Evolutionary conservation across 208 protist genomes (phyloP), one percentile per base, ranked within the genome.

Genomic region (Blechomonas ayalai): DNA sequence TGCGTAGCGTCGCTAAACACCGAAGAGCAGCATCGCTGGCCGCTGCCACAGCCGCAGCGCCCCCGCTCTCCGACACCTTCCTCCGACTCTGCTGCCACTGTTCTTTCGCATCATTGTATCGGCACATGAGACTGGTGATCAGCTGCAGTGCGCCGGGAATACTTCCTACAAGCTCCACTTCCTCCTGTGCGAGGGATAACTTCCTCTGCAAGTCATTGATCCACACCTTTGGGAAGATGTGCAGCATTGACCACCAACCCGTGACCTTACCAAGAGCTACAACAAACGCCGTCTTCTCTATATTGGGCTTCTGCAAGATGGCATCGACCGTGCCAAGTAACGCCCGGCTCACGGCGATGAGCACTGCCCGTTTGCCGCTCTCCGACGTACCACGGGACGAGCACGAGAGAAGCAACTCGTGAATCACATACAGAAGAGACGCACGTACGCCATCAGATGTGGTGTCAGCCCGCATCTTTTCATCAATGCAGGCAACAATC

Each of bases 371-470:
- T 63, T 79, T 79, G 9, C 68, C 67, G 22, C 53, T 59, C 23
- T 91, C 79, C 6, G 69, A 61, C 22, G 79, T 68, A 13, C 79
- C 86, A 19, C 67, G 62, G 4, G 65, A 68, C 13, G 70, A 62
- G 38, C 78, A 89, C 23, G 70, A 88, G 29, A 94, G 65, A 13
- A 94, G 61, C 12, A 94, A 49, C 43, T 94, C 86, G 52, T 94
- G 86, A 8, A 90, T 38, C 2, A 94, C 82, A 44, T 86, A 86
- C 18, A 94, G 32, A 9, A 93, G 60, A 16, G 78, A 66, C 3
- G 75, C 72, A 16, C 81, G 74, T 20, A 55, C 59, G 1, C 42
- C 51, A 20, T 70, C 73, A 8, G 55, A 53, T 8, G 75, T 89
- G 13, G 52, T 42, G 6, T 49, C 44, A 42, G 53, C 55, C 51